Base-by-base conservation (phyloP, 2,329 filamentous ascomycete species). In the Ophiocordyceps sinensis region DNA sequence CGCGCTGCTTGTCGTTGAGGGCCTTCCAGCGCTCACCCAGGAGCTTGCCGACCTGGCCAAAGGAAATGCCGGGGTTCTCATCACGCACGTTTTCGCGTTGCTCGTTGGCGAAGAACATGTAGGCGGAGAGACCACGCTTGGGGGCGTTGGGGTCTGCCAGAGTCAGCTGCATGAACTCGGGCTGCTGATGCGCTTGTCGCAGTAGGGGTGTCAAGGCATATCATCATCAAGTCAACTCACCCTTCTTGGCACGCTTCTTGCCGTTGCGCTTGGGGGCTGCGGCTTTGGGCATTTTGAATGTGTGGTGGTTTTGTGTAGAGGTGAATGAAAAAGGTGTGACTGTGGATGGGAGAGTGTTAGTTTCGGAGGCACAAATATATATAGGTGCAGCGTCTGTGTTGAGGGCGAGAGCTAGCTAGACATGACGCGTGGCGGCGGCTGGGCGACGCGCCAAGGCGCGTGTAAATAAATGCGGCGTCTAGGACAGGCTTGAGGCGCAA, bases 81-180 rank as follows among this genome's bases (percentile, higher is more conserved):
- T 94, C 87, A 56, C 91, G 86, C 54, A 98, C 91, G 65, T 91
- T 94, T 62, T 96, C 89, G 55, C 91, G 88, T 71, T 95, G 86
- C 70, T 96, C 91, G 61, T 96, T 96, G 78, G 91, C 91, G 65
- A 96, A 98, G 82, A 96, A 96, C 91, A 98, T 98, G 79, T 98
- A 98, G 49, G 91, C 91, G 41, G 91, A 96, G 39, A 98, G 85
- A 73, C 89, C 91, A 68, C 91, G 87, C 87, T 96, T 98, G 64
- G 91, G 91, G 46, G 88, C 89, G 69, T 95, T 95, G 67, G 87
- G 87, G 68, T 95, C 88, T 94, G 56, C 9, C 14, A 17, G 11
- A 31, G 46, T 43, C 23, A 44, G 40, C 36, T 37, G 23, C 19
- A 41, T 50, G 32, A 47, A 51, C 45, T 46, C 23, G 3, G 35